Conservation (phyloP, 140 eudicot species). For the Erigeron philadelphicus region DNA sequence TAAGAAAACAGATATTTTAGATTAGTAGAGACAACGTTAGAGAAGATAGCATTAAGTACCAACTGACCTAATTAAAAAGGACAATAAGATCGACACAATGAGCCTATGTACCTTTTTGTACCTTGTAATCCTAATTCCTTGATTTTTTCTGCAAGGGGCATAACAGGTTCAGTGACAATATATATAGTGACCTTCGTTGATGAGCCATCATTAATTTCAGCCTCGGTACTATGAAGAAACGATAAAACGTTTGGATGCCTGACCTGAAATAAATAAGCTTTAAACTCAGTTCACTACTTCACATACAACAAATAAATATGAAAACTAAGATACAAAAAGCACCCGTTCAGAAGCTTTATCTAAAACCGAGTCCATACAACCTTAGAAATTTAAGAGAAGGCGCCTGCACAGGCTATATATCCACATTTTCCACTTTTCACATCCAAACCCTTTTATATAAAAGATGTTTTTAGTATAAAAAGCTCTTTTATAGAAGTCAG, state of each 20-base stretch:
- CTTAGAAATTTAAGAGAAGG: too few relatives aligned
- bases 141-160: conserved; percentile 88
- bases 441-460: too few relatives aligned
- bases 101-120: conserved; percentile 53
- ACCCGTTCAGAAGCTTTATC: too few relatives aligned
- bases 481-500: too few relatives aligned
- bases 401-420: too few relatives aligned
- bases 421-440: too few relatives aligned
- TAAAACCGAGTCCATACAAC: too few relatives aligned
- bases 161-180: conserved; percentile 84
- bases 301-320: not conserved
- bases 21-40: not conserved
- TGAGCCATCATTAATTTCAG: conserved; percentile 62
- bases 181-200: conserved; percentile 65
- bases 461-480: too few relatives aligned
- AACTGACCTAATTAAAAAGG: not conserved
- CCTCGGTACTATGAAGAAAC: conserved; percentile 82
- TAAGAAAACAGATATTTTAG: not conserved
- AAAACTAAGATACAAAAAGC: too few relatives aligned
- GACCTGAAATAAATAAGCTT: conserved; percentile 52
- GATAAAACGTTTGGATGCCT: conserved; percentile 86
- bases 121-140: conserved; percentile 91
- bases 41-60: not conserved
- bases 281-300: not conserved
- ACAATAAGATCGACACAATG: conserved; percentile 35